Evolutionary conservation across 495 filamentous ascomycete species (phyloP).

Genomic region (Penicillium desertorum): DNA sequence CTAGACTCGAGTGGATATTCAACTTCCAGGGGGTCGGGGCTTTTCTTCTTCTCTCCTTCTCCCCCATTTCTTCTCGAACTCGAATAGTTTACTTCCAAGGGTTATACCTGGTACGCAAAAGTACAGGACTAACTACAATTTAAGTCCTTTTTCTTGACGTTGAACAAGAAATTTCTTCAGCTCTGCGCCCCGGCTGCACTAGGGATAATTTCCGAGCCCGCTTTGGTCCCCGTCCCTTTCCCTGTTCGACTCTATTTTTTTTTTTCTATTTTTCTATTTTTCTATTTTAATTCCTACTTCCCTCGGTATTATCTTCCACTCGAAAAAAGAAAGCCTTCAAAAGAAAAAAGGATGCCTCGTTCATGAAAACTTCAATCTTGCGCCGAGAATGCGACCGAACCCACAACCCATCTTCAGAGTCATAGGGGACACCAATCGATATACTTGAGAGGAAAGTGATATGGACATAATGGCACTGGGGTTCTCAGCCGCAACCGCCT

Average conservation of each 20-base stretch:
- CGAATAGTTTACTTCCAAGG: not conserved
- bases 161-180: conserved; percentile 9
- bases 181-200: conserved; percentile 3
- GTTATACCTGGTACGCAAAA: not conserved
- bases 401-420: conserved; percentile 25
- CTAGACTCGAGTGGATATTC: conserved; percentile 30
- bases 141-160: conserved; percentile 1
- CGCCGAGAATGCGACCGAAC: conserved; percentile 38
- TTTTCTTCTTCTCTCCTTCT: conserved; percentile 16
- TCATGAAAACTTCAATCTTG: conserved; percentile 26
- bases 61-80: conserved; percentile 5
- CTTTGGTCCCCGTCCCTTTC: conserved; percentile 14
- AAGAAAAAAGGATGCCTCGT: conserved; percentile 20
- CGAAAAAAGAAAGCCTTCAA: not conserved
- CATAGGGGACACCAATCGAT: conserved; percentile 24
- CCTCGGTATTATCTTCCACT: conserved; percentile 8
- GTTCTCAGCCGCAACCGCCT: conserved; percentile 31
- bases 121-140: not conserved
- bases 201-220: conserved; percentile 13
- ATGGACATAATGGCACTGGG: conserved; percentile 40
- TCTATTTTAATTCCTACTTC: conserved; percentile 7
- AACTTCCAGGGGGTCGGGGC: conserved; percentile 32
- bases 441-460: conserved; percentile 26
- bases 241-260: conserved; percentile 12
- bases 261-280: too few relatives aligned